These are phyloP conservation scores for Soucietia sequanensis DNA, from an alignment of 805 yeast genomes.

Conservation along the genomic window DNA sequence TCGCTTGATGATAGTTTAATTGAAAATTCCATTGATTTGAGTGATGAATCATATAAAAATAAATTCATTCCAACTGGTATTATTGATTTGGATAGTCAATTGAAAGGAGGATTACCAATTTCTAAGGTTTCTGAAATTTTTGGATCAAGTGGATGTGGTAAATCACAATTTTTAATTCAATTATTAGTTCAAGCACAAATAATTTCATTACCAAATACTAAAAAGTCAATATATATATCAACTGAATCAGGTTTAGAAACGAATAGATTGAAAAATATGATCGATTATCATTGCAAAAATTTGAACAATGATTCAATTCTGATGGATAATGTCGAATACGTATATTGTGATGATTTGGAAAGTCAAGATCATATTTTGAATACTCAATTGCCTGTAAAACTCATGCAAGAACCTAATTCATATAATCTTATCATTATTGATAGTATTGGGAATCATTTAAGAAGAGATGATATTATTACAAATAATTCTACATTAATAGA, in stretches of 20 bases:
- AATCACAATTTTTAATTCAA: slow-evolving; percentile 76
- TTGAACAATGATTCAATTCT: slow-evolving; percentile 9
- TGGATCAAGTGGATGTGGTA: slow-evolving; percentile 86
- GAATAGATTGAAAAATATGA: slow-evolving; percentile 44
- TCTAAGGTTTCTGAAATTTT: slow-evolving; percentile 62
- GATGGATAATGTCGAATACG: slow-evolving; percentile 45
- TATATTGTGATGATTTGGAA: slow-evolving; percentile 66
- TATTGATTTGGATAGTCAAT: slow-evolving; percentile 18
- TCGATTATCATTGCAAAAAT: slow-evolving; percentile 10
- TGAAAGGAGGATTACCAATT: slow-evolving; percentile 30
- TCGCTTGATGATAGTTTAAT: too few relatives aligned
- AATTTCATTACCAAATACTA: slow-evolving; percentile 1
- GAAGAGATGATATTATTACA: slow-evolving; percentile 50
- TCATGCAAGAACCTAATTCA: slow-evolving; percentile 28
- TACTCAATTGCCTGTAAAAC: slow-evolving; percentile 61
- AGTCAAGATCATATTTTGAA: slow-evolving; percentile 69
- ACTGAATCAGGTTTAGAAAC: slow-evolving; percentile 79
- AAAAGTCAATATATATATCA: slow-evolving; percentile 57
- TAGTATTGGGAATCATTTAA: slow-evolving; percentile 77
- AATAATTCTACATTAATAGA: slow-evolving; percentile 34
- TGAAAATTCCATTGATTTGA: too few relatives aligned
- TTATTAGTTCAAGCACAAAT: slow-evolving; percentile 57
- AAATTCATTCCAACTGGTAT: slow-evolving; percentile 23
- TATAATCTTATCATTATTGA: slow-evolving; percentile 69
- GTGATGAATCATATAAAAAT: too few relatives aligned